These are phyloP conservation scores for Lachancea thermotolerans DNA, from an alignment of 805 yeast genomes.

Conservation along the genomic window DNA sequence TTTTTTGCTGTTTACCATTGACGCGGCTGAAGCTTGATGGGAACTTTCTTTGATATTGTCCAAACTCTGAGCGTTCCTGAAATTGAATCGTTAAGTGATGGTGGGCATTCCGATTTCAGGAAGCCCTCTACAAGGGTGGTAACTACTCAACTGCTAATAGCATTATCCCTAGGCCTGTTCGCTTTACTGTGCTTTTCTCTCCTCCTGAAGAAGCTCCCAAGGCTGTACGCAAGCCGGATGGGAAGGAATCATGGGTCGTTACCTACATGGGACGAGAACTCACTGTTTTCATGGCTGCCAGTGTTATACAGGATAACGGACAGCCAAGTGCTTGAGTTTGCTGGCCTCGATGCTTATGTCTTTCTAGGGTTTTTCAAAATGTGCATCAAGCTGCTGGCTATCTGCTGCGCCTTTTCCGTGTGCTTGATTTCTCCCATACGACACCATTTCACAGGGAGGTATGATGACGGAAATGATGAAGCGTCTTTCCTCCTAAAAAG, in stretches of 20 bases:
- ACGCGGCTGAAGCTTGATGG: neutral
- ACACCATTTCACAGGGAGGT: constrained; percentile 73
- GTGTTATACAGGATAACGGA: constrained; percentile 61
- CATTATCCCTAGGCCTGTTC: constrained; percentile 55
- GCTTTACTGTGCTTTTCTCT: constrained; percentile 68
- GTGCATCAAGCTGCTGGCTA: constrained; percentile 62
- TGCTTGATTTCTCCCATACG: constrained; percentile 78
- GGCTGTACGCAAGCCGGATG: constrained; percentile 74
- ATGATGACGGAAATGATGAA: constrained; percentile 51
- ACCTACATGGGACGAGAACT: constrained; percentile 33
- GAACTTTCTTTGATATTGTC: neutral
- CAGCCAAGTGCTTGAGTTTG: constrained; percentile 72
- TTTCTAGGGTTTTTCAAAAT: constrained; percentile 85
- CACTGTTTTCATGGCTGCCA: constrained; percentile 78
- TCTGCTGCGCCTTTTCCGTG: constrained; percentile 64
- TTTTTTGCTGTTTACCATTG: too few species aligned
- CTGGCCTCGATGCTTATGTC: constrained; percentile 93
- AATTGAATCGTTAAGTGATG: neutral
- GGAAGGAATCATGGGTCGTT: constrained; percentile 27
- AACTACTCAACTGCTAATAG: constrained; percentile 69
- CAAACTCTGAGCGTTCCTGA: neutral
- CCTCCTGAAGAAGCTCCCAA: constrained; percentile 67
- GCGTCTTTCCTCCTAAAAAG: constrained; percentile 1
- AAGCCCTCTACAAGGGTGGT: constrained; percentile 49
- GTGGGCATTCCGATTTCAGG: constrained; percentile 27